Percentiles rank a stretch among this genome's conserved stretches.
Evolutionary conservation across 176 grass and related monocot genomes (phyloP).

Genomic region (Avena atlantica): DNA sequence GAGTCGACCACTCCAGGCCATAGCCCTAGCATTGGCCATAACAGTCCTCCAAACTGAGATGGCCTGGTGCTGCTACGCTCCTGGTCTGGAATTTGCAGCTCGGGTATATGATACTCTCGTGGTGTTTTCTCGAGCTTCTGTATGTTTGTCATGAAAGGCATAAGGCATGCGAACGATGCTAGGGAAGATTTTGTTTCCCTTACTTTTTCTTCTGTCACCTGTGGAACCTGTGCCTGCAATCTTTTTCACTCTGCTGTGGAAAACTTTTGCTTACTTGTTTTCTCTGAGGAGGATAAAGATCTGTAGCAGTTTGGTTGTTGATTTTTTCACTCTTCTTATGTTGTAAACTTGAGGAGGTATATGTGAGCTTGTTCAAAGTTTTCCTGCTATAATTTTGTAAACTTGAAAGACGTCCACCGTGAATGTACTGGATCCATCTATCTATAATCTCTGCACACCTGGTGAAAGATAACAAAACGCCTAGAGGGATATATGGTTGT

Average conservation of each 20-base stretch:
- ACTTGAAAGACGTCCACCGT: slow-evolving; percentile 14
- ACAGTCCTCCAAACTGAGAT: slow-evolving; percentile 45
- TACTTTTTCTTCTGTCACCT: background rate
- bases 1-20: slow-evolving; percentile 58
- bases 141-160: slow-evolving; percentile 18
- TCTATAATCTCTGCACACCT: background rate
- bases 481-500: too few relatives aligned
- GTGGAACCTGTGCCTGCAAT: slow-evolving; percentile 30
- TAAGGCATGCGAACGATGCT: slow-evolving; percentile 34
- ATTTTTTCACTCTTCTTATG: background rate
- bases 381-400: slow-evolving; percentile 9
- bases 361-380: slow-evolving; percentile 32
- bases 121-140: slow-evolving; percentile 33
- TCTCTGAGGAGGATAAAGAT: slow-evolving; percentile 23
- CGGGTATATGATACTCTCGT: background rate
- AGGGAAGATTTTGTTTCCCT: slow-evolving; percentile 29
- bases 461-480: too few relatives aligned
- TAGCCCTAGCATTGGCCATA: slow-evolving; percentile 67
- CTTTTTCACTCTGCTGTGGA: slow-evolving; percentile 32
- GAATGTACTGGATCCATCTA: slow-evolving; percentile 3
- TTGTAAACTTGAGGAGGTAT: slow-evolving; percentile 41
- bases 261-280: slow-evolving; percentile 29
- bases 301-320: slow-evolving; percentile 21
- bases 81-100: background rate
- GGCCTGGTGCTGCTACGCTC: background rate